Base-by-base conservation (phyloP, 192 early-diverging fungal genomes). In the Martensiomyces pterosporus region DNA sequence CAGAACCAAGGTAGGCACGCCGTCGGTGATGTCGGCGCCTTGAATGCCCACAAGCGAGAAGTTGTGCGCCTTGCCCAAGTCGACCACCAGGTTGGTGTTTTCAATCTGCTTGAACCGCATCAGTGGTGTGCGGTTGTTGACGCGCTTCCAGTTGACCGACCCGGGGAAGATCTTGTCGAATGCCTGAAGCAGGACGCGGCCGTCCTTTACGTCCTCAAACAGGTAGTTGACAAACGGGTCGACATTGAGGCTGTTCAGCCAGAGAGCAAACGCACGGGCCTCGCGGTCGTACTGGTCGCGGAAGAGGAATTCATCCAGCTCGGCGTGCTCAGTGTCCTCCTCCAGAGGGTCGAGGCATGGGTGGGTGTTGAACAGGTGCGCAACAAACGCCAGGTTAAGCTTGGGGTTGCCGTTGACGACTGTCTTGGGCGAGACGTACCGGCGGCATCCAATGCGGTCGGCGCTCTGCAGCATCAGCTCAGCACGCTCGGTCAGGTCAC, bases 301-400 rank as follows among this genome's bases (percentile, higher is more conserved):
- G 70, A 79, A 79, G 40, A 81, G 57, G 25, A 53, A 64, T n/a
- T 76, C 73, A 43, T 97, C 94, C 43, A 99, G 78, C 57, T 92
- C 87, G 37, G 92, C 92, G 49, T 84, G 85, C 50, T 99, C 96
- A 17, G 53, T 43, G 43, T 83, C 84, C 59, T 97, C 91, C 35
- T 83, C 80, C 46, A 99, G 81, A 53, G 91, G 89, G 49, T 82
- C 92, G 24, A 99, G 75, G 45, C 94, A 90, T 42, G 96, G 96
- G 68, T 94, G 86, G 29, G 84, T 96, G 81, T 99, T 99, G 81
- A 99, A 99, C 50, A 99, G 69, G 60, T 95, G 82, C 26, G 96
- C 96, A 38, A 97, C 92, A 67, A 97, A 97, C n/a, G 96, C 96
- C 74, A 99, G 83, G 76, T 99, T 99, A 43, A 99, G 85, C 76